Base-by-base conservation (phyloP, 2,329 filamentous ascomycete genomes). In the Microcyclosporella mali region DNA sequence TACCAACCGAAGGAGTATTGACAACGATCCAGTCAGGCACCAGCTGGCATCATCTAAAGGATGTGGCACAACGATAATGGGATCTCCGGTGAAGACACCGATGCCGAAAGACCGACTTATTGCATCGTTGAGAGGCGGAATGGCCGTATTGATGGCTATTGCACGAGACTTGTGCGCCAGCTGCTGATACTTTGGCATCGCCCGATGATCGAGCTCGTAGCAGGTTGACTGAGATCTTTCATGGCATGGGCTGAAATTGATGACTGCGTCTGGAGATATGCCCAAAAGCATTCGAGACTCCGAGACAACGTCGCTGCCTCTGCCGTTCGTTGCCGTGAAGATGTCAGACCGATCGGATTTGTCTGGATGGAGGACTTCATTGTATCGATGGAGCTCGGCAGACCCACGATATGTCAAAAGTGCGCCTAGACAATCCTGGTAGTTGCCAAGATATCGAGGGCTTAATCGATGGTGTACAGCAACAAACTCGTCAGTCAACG, bases 401-500 rank as follows among this genome's bases (percentile, higher is more conserved):
- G 92, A 97, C 6, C 92, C 90, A 56, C 85, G 81, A 61, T 98
- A 98, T 0, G 94, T 98, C 60, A 97, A 88, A 58, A 98, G 94
- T 1, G 88, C 90, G 4, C 94, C 92, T 11, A 98, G 75, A 55
- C 88, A 92, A 60, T 98, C 92, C 66, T 98, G 92, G 56, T 94
- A 95, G 61, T 98, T 98, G 12, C 92, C 92, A 59, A 88, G 83
- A 56, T 98, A 98, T 36, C 88, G 81, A 17, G 88, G 85, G 0
- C 92, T 90, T 14, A 98, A 80, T 37, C 89, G 85, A 61, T 84
- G 87, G 57, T 95, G 87, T 0, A 98, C 92, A 10, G 90, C 84
- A 42, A 98, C 74, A 47, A 94, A 78, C 63, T 98, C 92, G 59
- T 97, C 90, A 46, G 88, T 95, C 28, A 95, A 71, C 0, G 82